phyloP scores from a whole-genome alignment of 495 filamentous ascomycete species.

The Tuber brumale region DNA sequence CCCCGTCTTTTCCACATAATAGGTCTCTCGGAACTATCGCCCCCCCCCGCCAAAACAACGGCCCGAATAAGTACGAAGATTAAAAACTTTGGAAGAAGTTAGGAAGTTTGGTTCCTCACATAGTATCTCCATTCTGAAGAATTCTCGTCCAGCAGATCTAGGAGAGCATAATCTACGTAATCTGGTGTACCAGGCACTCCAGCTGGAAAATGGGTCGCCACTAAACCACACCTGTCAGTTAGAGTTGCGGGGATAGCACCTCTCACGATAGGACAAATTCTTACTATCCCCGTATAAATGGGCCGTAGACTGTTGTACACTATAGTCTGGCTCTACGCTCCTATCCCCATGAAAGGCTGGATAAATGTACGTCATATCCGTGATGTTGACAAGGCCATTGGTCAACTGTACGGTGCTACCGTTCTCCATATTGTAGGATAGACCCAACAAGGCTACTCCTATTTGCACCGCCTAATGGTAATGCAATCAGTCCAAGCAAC shows the following conservation, averaged over 20 bases:
- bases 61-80: not conserved
- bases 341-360: not conserved
- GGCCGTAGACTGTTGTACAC: conserved; percentile 22
- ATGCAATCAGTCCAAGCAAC: not conserved
- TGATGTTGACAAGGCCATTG: conserved; percentile 22
- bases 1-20: not conserved
- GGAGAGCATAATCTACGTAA: not conserved
- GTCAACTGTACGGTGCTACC: conserved; percentile 5
- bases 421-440: conserved; percentile 32
- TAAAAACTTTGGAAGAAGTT: not conserved
- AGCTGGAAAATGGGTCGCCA: not conserved
- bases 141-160: not conserved
- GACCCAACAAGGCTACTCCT: conserved; percentile 31
- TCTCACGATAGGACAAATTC: not conserved
- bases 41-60: not conserved
- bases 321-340: not conserved
- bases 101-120: conserved; percentile 5
- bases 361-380: conserved; percentile 7
- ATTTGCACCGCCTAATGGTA: conserved; percentile 24
- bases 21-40: conserved; percentile 18
- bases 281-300: conserved; percentile 27
- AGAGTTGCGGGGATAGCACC: not conserved
- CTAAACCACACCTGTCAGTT: not conserved
- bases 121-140: conserved; percentile 13
- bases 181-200: not conserved